phyloP scores from a whole-genome alignment of 495 filamentous ascomycete species.

The Cairneyella variabilis region DNA sequence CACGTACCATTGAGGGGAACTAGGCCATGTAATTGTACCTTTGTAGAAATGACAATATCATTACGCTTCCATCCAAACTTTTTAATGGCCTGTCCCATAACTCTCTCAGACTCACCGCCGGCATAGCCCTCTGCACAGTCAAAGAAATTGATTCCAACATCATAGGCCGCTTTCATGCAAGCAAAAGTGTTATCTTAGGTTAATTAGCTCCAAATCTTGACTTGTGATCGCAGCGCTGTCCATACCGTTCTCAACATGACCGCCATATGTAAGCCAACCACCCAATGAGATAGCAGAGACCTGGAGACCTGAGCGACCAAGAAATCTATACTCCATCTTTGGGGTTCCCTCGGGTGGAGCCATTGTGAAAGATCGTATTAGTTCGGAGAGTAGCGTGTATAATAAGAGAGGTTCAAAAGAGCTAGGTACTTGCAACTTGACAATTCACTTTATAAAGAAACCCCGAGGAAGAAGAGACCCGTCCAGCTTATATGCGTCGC shows the following conservation, averaged over 20 bases:
- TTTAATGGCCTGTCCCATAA: constrained; percentile 69
- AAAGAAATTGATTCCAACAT: constrained; percentile 74
- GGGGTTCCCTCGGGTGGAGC: constrained; percentile 42
- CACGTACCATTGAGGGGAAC: no score
- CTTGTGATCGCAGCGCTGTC: background rate
- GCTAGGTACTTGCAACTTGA: no score
- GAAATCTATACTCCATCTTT: constrained; percentile 70
- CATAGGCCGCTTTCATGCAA: constrained; percentile 73
- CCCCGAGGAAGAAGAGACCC: no score
- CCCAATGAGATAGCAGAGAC: constrained; percentile 72
- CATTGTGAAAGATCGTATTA: no score
- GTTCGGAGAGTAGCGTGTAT: no score
- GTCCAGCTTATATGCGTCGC: no score
- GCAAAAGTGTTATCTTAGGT: constrained; percentile 54
- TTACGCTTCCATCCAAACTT: constrained; percentile 71
- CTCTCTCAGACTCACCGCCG: constrained; percentile 64
- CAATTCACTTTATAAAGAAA: no score
- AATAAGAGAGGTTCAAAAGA: no score
- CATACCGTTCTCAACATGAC: constrained; percentile 65
- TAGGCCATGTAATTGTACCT: no score
- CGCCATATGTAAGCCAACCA: constrained; percentile 76
- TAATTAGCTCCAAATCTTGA: background rate
- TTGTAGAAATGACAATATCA: constrained; percentile 83
- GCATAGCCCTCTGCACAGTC: constrained; percentile 62
- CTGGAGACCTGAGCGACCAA: constrained; percentile 71